Evolutionary conservation across 2,329 filamentous ascomycete species (phyloP).

Genomic region (Rachicladosporium sp.): DNA sequence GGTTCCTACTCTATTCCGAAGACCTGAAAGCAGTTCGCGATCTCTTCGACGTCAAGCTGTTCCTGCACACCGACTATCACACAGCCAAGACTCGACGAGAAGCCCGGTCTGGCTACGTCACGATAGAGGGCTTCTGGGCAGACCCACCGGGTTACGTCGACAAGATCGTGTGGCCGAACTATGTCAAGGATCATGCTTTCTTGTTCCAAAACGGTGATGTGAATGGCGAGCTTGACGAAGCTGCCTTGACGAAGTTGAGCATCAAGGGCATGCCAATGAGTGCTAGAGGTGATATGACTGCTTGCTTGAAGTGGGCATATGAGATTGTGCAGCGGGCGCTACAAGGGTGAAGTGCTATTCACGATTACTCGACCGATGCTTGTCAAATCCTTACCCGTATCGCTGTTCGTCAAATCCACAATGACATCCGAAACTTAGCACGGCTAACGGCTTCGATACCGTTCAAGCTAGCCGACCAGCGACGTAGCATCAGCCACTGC

Average conservation of each 20-base stretch:
- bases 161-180: conserved; percentile 90
- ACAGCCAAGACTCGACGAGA: conserved; percentile 54
- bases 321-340: conserved; percentile 4
- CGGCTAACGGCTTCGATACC: not conserved
- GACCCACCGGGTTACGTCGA: conserved; percentile 94
- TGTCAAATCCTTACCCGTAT: too few species aligned
- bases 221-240: conserved; percentile 39
- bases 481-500: conserved; percentile 55
- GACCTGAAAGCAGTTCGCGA: conserved; percentile 40
- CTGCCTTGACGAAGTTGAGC: conserved; percentile 22
- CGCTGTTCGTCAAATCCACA: too few species aligned
- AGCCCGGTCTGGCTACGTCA: conserved; percentile 64
- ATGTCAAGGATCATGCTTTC: conserved; percentile 68
- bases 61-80: conserved; percentile 57
- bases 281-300: conserved; percentile 22
- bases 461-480: conserved; percentile 8
- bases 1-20: conserved; percentile 70
- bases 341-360: not conserved
- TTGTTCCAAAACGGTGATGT: conserved; percentile 63
- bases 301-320: conserved; percentile 28
- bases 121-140: conserved; percentile 77
- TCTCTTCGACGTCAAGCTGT: conserved; percentile 62
- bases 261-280: conserved; percentile 20
- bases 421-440: too few species aligned
- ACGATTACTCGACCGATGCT: too few species aligned